Conservation (phyloP, 2,329 filamentous ascomycete genomes). For the Ophiostoma perfectum region DNA sequence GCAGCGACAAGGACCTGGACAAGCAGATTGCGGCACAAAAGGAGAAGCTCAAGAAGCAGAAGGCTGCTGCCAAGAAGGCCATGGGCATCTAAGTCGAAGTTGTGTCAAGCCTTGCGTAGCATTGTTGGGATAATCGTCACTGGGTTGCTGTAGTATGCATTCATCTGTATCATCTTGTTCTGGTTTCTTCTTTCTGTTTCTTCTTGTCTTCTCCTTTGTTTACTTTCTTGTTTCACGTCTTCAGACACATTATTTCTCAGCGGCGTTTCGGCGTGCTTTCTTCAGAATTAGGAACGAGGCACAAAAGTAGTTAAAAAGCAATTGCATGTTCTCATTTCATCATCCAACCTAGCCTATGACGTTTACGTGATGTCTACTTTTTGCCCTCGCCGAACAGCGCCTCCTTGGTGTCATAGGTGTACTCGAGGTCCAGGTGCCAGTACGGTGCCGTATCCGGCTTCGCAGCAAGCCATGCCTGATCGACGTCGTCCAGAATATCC, state of each 20-base stretch:
- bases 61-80: slow-evolving; percentile 46
- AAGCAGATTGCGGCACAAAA: slow-evolving; percentile 57
- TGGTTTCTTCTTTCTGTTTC: neutral
- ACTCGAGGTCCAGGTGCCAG: slow-evolving; percentile 58
- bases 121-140: neutral
- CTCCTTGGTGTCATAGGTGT: slow-evolving; percentile 59
- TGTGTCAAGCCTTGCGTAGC: neutral
- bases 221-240: neutral
- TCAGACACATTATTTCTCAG: slow-evolving; percentile 3
- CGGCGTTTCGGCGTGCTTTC: slow-evolving; percentile 19
- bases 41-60: slow-evolving; percentile 53
- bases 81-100: slow-evolving; percentile 21
- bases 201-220: neutral
- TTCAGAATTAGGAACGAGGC: slow-evolving; percentile 12
- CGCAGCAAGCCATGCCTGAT: slow-evolving; percentile 66
- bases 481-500: slow-evolving; percentile 67
- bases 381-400: slow-evolving; percentile 47
- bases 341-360: slow-evolving; percentile 14
- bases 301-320: slow-evolving; percentile 16
- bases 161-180: slow-evolving; percentile 14
- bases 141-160: neutral
- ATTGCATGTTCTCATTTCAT: slow-evolving; percentile 15
- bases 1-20: slow-evolving; percentile 49
- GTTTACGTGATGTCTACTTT: neutral
- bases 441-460: slow-evolving; percentile 53